Conservation (phyloP, 148 eudicot genomes). For the Linanthus parryae region DNA sequence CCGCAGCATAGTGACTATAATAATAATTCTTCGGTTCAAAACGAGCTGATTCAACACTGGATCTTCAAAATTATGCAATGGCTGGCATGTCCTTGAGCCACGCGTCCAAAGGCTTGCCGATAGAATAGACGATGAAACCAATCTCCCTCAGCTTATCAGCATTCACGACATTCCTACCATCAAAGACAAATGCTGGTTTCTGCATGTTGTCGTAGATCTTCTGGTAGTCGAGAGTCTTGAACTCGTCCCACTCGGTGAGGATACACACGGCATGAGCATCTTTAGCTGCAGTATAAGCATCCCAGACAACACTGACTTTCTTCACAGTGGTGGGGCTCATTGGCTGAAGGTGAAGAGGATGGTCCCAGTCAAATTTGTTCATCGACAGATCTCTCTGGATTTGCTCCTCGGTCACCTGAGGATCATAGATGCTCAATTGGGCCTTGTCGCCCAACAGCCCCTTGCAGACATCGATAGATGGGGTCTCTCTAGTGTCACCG, state of each 20-base stretch:
- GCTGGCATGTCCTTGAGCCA: slow-evolving; percentile 83
- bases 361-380: slow-evolving; percentile 62
- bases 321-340: slow-evolving; percentile 51
- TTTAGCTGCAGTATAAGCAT: slow-evolving; percentile 64
- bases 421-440: slow-evolving; percentile 47
- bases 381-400: slow-evolving; percentile 48
- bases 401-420: slow-evolving; percentile 53
- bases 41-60: background rate
- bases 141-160: slow-evolving; percentile 45
- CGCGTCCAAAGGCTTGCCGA: slow-evolving; percentile 75
- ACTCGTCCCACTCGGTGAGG: slow-evolving; percentile 80
- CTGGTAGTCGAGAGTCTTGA: slow-evolving; percentile 57
- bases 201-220: slow-evolving; percentile 64
- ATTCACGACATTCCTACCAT: slow-evolving; percentile 61
- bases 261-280: slow-evolving; percentile 70
- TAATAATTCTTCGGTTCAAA: background rate
- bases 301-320: slow-evolving; percentile 64
- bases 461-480: slow-evolving; percentile 55
- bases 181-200: slow-evolving; percentile 77
- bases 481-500: slow-evolving; percentile 51
- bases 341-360: slow-evolving; percentile 54
- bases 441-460: slow-evolving; percentile 53
- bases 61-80: slow-evolving; percentile 19
- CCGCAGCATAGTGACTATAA: slow-evolving; percentile 1
- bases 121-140: slow-evolving; percentile 74